These are phyloP conservation scores for Calendula officinalis DNA, from an alignment of 129 eudicot species.

Conservation along the genomic window DNA sequence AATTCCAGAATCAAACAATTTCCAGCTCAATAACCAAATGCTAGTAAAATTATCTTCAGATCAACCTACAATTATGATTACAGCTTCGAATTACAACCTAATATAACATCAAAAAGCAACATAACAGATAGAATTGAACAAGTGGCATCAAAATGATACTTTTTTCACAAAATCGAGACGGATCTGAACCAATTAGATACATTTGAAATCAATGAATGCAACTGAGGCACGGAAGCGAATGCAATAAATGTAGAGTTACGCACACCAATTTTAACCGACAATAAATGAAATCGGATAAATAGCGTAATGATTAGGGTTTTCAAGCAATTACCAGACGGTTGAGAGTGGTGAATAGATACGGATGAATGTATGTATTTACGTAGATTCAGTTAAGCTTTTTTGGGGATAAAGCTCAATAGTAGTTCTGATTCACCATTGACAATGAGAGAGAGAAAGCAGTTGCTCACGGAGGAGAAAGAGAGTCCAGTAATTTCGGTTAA, in stretches of 20 bases:
- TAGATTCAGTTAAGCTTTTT: slow-evolving; percentile 24
- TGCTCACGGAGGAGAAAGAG: slow-evolving; percentile 26
- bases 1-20: neutral
- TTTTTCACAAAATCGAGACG: neutral
- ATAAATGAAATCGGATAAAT: slow-evolving; percentile 3
- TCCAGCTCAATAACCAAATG: slow-evolving; percentile 32
- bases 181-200: slow-evolving; percentile 59
- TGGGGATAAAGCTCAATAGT: slow-evolving; percentile 28
- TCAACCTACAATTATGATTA: slow-evolving; percentile 38
- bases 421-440: slow-evolving; percentile 56
- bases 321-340: slow-evolving; percentile 25
- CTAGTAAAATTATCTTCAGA: slow-evolving; percentile 31
- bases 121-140: slow-evolving; percentile 4
- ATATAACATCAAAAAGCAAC: slow-evolving; percentile 3
- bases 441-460: slow-evolving; percentile 30
- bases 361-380: slow-evolving; percentile 10
- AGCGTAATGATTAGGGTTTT: slow-evolving; percentile 37
- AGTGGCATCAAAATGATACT: no score
- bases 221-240: neutral
- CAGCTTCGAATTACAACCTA: slow-evolving; percentile 7
- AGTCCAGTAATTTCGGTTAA: slow-evolving; percentile 44
- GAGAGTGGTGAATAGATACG: neutral
- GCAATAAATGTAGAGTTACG: slow-evolving; percentile 11
- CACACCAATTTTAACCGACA: slow-evolving; percentile 1
- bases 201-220: slow-evolving; percentile 17